Conservation (phyloP, 176 grass and related monocot genomes). For the Lolium multiflorum region DNA sequence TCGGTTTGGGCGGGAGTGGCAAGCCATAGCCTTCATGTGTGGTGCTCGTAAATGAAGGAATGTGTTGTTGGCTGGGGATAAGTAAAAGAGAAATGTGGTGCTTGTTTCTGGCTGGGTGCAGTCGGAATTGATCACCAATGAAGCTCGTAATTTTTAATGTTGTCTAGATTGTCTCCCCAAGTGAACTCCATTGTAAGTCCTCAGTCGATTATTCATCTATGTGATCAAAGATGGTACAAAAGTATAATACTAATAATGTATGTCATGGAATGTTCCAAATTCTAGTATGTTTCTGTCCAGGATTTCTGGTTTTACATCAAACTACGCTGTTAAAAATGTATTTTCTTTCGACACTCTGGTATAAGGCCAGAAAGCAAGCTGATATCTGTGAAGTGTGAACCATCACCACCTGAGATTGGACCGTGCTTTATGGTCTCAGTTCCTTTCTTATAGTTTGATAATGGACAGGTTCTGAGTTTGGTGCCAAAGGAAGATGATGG, state of each 20-base stretch:
- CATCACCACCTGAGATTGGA: background rate
- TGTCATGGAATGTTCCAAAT: constrained; percentile 32
- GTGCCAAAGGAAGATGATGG: constrained; percentile 88
- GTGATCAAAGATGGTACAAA: background rate
- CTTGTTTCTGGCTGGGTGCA: background rate
- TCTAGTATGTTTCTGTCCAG: background rate
- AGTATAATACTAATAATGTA: background rate
- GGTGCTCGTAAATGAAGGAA: background rate
- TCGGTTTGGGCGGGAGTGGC: background rate
- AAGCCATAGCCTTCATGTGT: background rate
- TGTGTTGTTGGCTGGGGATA: background rate
- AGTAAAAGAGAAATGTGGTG: background rate
- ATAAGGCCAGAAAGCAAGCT: constrained; percentile 7
- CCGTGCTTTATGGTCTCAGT: constrained; percentile 26
- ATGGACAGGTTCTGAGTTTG: constrained; percentile 71
- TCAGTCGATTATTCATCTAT: background rate
- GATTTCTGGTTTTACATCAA: constrained; percentile 24
- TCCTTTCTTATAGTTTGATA: constrained; percentile 37
- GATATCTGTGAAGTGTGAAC: constrained; percentile 33
- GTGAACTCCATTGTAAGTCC: background rate
- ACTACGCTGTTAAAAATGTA: background rate
- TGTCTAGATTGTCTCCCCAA: background rate
- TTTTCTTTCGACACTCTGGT: background rate
- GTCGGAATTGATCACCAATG: background rate
- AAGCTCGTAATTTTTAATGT: background rate